A percentile compares a stretch with the other conserved stretches of the same genome.
These are phyloP conservation scores for Dendrocalamus latiflorus DNA, from an alignment of 202 grass and related monocot species.

Conservation along the genomic window DNA sequence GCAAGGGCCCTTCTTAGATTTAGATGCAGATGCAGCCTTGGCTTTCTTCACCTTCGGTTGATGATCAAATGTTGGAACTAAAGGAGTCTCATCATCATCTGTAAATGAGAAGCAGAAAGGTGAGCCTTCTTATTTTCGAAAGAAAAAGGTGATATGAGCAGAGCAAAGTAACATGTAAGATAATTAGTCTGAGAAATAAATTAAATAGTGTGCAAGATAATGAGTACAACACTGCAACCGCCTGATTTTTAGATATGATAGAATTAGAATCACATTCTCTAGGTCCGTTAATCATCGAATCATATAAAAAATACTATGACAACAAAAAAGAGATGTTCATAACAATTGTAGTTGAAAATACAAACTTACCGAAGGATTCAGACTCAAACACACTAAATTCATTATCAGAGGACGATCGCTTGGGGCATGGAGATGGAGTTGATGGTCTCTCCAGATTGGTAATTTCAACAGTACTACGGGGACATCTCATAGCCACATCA, in stretches of 20 bases:
- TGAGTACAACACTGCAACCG: no score
- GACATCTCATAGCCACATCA: neutral
- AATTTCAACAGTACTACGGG: neutral
- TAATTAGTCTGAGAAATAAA: neutral
- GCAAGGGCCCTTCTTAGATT: constrained; percentile 8
- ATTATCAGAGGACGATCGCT: neutral
- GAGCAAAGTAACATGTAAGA: neutral
- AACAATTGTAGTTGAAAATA: neutral
- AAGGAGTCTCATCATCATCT: constrained; percentile 37
- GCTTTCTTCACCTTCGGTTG: constrained; percentile 20
- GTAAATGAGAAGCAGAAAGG: constrained; percentile 17
- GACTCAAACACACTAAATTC: constrained; percentile 14
- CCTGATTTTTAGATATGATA: neutral
- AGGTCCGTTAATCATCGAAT: neutral
- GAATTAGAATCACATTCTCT: neutral
- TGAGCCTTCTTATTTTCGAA: neutral
- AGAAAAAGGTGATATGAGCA: neutral
- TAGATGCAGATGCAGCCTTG: constrained; percentile 38
- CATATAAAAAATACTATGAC: neutral
- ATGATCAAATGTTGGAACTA: constrained; percentile 12
- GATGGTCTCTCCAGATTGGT: constrained; percentile 20
- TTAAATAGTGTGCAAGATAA: no score
- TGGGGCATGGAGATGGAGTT: constrained; percentile 28
- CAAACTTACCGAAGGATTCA: constrained; percentile 40
- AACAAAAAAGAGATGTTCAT: neutral